phyloP scores from a whole-genome alignment of 345 rosid species.

The Barbarea vulgaris region DNA sequence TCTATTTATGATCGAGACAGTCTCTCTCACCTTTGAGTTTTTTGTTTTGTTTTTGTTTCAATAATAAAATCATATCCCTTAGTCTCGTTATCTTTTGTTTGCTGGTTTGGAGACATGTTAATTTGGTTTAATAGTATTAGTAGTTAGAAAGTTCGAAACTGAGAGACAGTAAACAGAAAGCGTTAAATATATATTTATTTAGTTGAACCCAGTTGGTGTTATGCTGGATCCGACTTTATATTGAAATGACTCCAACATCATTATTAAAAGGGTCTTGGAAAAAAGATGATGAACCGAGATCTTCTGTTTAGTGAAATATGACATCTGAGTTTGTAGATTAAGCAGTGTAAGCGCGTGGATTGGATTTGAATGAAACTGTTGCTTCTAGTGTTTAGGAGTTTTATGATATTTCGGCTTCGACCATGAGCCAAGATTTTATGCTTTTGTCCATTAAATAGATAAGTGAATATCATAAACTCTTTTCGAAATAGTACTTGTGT shows the following conservation, averaged over 20 bases:
- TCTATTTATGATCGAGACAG: conserved; percentile 35
- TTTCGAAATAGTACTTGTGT: not conserved
- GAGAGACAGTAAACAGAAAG: not conserved
- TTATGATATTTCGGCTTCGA: too few relatives aligned
- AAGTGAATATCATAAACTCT: too few relatives aligned
- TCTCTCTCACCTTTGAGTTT: conserved; percentile 16
- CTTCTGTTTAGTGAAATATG: too few relatives aligned
- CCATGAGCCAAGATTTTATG: too few relatives aligned
- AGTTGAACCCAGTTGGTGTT: not conserved
- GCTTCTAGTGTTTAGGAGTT: too few relatives aligned
- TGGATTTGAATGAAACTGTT: too few relatives aligned
- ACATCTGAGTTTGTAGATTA: too few relatives aligned
- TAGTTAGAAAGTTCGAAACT: not conserved
- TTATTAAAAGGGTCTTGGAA: not conserved
- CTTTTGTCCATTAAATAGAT: too few relatives aligned
- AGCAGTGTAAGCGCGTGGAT: too few relatives aligned
- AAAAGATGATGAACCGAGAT: not conserved
- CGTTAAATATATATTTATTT: not conserved
- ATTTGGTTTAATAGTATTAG: not conserved
- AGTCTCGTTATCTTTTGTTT: not conserved
- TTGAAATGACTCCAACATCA: conserved; percentile 4
- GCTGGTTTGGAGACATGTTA: not conserved
- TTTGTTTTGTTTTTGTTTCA: conserved; percentile 35
- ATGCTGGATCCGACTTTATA: not conserved
- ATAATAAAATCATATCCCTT: conserved; percentile 31